phyloP scores from a whole-genome alignment of 805 yeast species.

The Saccharomycopsis olivae region DNA sequence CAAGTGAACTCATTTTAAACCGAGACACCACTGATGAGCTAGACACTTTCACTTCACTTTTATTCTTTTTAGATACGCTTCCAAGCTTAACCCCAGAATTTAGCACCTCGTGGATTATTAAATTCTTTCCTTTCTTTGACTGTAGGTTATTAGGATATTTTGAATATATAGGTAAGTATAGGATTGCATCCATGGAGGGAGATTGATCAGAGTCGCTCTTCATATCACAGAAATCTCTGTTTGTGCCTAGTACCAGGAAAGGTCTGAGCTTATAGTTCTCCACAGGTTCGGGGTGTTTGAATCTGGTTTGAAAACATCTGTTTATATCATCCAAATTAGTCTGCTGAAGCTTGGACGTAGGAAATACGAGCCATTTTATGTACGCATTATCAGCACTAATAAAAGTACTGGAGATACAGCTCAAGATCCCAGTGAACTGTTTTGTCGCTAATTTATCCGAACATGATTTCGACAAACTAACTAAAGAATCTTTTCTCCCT shows the following conservation, averaged over 20 bases:
- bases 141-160: neutral
- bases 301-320: constrained; percentile 10
- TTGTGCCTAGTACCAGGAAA: no score
- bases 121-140: neutral
- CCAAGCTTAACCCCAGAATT: constrained; percentile 17
- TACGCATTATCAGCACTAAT: constrained; percentile 27
- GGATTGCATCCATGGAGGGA: constrained; percentile 11
- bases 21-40: constrained; percentile 1
- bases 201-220: neutral
- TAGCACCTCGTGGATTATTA: constrained; percentile 6
- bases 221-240: constrained; percentile 1
- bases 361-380: constrained; percentile 42
- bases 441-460: constrained; percentile 68
- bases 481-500: constrained; percentile 70
- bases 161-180: constrained; percentile 2
- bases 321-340: constrained; percentile 1
- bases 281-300: neutral
- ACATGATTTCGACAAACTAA: constrained; percentile 75
- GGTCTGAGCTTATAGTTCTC: constrained; percentile 4
- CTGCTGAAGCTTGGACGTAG: no score
- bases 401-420: constrained; percentile 31
- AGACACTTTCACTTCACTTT: neutral
- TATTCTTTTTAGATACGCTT: constrained; percentile 13
- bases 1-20: no score
- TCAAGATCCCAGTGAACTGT: constrained; percentile 49